Evolutionary conservation across 306 rosid species (phyloP), one percentile per base, ranked within the genome.

Genomic region (Casuarina glauca): DNA sequence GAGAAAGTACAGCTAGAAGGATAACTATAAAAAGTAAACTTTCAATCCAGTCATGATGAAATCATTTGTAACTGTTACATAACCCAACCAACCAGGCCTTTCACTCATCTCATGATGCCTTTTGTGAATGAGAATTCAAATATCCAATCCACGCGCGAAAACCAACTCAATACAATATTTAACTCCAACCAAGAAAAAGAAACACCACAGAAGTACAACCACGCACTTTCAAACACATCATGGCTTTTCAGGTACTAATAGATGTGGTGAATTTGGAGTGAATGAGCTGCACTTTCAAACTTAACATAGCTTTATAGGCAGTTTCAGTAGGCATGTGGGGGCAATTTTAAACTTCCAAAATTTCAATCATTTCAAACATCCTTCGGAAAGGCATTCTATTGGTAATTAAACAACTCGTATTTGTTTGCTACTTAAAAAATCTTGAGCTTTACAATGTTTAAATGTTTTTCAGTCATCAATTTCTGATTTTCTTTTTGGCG

Each of bases 51-150:
- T 16, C 9, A 52, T 7, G 7, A 52, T 16, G 19, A 52, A 15
- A 52, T 52, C 17, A 52, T 52, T 52, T 16, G 19, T 52, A 6
- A 52, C 5, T 17, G 8, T 9, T 55, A n/a, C 62, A 55, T 5
- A 55, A 7, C 26, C 62, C n/a, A 55, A 55, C 62, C 35, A 55
- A 55, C 62, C 62, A 55, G 62, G 62, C 62, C 62, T 55, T 55
- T 35, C 6, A 55, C 35, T 35, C n/a, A 55, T 55, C 62, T 19
- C 19, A 19, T 55, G 62, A 55, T 55, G 35, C 20, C 62, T 55
- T 6, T 55, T 6, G 62, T 9, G 10, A 61, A 10, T 32, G 43
- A 61, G 67, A 61, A 26, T 60, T 60, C 67, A 26, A 60, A 60
- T 32, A 35, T 9, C 16, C 41, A 35, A 32, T 35, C 67, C 4